Base-by-base conservation (phyloP, 2,329 filamentous ascomycete genomes). In the Colletotrichum magnum region DNA sequence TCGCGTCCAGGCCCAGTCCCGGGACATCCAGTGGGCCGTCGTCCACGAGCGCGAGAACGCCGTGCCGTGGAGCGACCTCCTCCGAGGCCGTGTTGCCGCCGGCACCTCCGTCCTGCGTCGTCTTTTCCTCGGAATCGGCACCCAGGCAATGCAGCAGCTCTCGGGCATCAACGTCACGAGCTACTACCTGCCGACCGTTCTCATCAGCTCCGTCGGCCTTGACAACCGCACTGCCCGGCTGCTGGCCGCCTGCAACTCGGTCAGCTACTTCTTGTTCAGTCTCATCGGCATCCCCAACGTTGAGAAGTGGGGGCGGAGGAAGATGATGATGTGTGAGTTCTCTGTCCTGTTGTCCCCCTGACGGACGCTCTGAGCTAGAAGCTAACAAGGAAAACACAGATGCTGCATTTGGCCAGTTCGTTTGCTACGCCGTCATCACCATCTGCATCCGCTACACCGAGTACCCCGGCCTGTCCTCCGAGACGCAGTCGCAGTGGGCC, bases 271-370 rank as follows among this genome's bases (percentile, higher is more conserved):
- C 6, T 56, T 79, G 0, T 77, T 76, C 66, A 74, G 72, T 32
- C 60, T 75, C 26, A 74, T 75, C 15, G 73, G 70, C 3, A 75
- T 78, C 7, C 73, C 74, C 5, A 72, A 75, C 43, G 74, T 78
- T 10, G 77, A 79, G 56, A 75, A 73, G 58, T 85, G 82, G 80
- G 88, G 87, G 28, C 82, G 87, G 3, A 79, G 87, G 4, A 87
- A 87, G 72, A 82, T 89, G 79, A 86, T 89, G 82, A 85, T 89
- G 77, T 87, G 85, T 73, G 64, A 71, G 72, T 57, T n/a, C 5
- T 6, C 13, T 36, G 2, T 15, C 6, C 41, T n/a, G 0, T 2
- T 32, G 28, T 4, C 28, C 6, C 28, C 18, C 18, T 18, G 18
- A 6, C 9, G 28, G 28, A 32, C 7, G 9, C 2, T 2, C 0